Evolutionary conservation across 495 filamentous ascomycete genomes (phyloP).

Genomic region (Chaetomium tenue): DNA sequence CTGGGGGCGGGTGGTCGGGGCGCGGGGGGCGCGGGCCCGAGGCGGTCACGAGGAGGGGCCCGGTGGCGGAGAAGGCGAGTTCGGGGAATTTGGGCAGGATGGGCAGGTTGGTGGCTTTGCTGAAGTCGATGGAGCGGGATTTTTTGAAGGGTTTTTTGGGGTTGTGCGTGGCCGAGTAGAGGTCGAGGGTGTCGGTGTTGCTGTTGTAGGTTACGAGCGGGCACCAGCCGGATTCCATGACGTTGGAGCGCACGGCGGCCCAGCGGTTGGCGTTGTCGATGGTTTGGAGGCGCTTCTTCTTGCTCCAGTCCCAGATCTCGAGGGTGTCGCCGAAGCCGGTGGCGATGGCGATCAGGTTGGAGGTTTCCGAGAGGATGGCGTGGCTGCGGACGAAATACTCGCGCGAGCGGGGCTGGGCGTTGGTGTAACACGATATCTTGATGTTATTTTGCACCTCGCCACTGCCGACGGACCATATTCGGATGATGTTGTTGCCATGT

Average conservation of each 20-base stretch:
- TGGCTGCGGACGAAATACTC: constrained; percentile 44
- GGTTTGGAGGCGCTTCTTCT: constrained; percentile 37
- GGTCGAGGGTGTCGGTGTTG: constrained; percentile 45
- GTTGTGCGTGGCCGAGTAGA: constrained; percentile 60
- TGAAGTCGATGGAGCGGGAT: constrained; percentile 65
- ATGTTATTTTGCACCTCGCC: constrained; percentile 33
- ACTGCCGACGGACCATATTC: constrained; percentile 37
- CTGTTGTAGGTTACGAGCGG: constrained; percentile 36
- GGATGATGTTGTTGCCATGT: constrained; percentile 42
- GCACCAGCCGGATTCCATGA: constrained; percentile 34
- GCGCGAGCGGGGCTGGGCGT: constrained; percentile 36
- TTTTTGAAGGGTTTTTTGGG: constrained; percentile 68
- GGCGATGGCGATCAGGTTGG: constrained; percentile 37
- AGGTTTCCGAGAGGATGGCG: constrained; percentile 38
- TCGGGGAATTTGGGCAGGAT: constrained; percentile 40
- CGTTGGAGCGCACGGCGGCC: constrained; percentile 37
- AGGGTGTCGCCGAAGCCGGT: constrained; percentile 38
- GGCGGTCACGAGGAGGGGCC: constrained; percentile 37
- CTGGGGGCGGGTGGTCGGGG: constrained; percentile 35
- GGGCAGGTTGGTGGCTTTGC: constrained; percentile 34
- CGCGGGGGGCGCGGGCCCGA: constrained; percentile 39
- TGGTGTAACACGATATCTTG: constrained; percentile 40
- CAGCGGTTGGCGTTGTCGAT: constrained; percentile 39
- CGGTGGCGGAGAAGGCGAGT: constrained; percentile 38
- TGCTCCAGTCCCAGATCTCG: constrained; percentile 42